Evolutionary conservation across 163 green algal genomes (phyloP).

Genomic region (Volvox carteri): DNA sequence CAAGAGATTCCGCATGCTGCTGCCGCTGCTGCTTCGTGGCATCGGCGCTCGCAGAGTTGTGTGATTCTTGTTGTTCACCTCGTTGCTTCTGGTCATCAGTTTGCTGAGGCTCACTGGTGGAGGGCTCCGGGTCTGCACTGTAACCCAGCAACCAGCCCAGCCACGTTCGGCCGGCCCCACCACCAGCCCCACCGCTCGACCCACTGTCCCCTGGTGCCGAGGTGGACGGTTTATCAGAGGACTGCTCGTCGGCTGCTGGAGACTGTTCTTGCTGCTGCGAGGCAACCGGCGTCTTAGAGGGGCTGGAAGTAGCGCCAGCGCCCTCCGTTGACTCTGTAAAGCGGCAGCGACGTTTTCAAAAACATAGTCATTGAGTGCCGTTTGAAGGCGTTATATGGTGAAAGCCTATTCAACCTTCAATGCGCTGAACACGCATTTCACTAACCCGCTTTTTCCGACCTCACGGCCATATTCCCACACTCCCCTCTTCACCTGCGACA

Average conservation of each 20-base stretch:
- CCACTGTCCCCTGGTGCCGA: neutral
- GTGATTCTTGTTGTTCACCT: neutral
- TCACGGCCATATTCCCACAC: too few species aligned
- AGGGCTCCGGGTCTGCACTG: neutral
- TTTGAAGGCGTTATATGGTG: too few species aligned
- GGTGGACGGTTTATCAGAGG: neutral
- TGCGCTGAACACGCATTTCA: too few species aligned
- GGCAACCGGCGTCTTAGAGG: too few species aligned
- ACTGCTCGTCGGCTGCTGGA: neutral
- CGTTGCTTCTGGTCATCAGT: neutral
- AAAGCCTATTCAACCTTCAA: too few species aligned
- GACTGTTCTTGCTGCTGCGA: neutral
- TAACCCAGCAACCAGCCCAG: conserved; percentile 64
- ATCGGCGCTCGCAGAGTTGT: neutral
- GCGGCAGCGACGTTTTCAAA: too few species aligned
- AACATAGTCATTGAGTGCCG: too few species aligned
- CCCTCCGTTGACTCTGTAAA: too few species aligned
- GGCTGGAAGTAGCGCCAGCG: too few species aligned
- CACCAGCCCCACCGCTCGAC: neutral
- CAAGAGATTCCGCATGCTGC: neutral
- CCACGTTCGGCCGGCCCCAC: conserved; percentile 50
- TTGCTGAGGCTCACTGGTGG: neutral
- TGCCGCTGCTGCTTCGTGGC: neutral
- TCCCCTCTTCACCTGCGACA: too few species aligned
- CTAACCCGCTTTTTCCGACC: too few species aligned